Evolutionary conservation across 164 flowering plant genomes (phyloP).

Genomic region (Stephania cephalantha): DNA sequence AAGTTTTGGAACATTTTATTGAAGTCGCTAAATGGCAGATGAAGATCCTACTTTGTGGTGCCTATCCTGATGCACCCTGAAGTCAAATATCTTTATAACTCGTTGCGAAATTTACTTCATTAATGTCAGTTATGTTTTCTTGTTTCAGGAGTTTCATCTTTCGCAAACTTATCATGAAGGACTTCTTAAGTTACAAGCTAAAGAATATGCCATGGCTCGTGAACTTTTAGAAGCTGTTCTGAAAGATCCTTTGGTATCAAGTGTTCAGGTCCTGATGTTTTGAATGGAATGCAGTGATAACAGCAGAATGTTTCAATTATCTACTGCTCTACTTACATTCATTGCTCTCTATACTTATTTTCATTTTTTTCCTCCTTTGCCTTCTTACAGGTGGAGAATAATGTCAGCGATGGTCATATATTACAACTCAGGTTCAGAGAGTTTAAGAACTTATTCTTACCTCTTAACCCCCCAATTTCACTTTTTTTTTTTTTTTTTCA

Average conservation of each 20-base stretch:
- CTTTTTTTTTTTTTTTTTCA: not conserved
- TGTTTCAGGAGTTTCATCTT: conserved; percentile 79
- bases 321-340: not conserved
- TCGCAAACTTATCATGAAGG: conserved; percentile 92
- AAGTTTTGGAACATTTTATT: too few relatives aligned
- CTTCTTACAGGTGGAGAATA: conserved; percentile 50
- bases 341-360: not conserved
- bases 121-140: too few relatives aligned
- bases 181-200: conserved; percentile 70
- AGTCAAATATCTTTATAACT: too few relatives aligned
- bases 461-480: not conserved
- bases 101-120: too few relatives aligned
- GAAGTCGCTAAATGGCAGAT: too few relatives aligned
- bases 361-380: conserved; percentile 4
- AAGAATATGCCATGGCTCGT: conserved; percentile 76
- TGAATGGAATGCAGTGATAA: conserved; percentile 2
- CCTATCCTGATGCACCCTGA: too few relatives aligned
- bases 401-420: conserved; percentile 68
- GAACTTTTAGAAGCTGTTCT: conserved; percentile 76
- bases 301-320: not conserved
- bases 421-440: conserved; percentile 73
- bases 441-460: not conserved
- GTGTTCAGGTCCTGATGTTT: conserved; percentile 47
- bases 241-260: conserved; percentile 70
- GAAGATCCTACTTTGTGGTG: too few relatives aligned